These are phyloP conservation scores for Clavaria fumosa DNA, from an alignment of 768 basidiomycete species.

Conservation along the genomic window DNA sequence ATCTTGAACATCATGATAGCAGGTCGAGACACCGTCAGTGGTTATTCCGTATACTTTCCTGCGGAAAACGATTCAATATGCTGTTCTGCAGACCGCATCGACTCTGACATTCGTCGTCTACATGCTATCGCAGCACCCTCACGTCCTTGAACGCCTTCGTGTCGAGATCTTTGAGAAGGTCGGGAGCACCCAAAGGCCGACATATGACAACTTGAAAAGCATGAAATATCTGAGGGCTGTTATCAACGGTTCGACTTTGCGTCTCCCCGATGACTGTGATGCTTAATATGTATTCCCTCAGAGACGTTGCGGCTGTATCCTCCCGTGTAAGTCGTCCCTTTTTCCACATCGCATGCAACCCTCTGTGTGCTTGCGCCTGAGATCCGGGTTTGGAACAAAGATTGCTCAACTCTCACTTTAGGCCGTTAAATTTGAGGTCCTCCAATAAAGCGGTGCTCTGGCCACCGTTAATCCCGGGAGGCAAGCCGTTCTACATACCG, in stretches of 20 bases:
- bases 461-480: constrained; percentile 18
- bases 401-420: too few species aligned
- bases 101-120: constrained; percentile 39
- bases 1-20: constrained; percentile 41
- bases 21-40: constrained; percentile 36
- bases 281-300: constrained; percentile 11
- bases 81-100: constrained; percentile 25
- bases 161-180: constrained; percentile 33
- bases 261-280: constrained; percentile 2
- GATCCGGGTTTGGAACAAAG: too few species aligned
- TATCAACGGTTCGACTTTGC: constrained; percentile 29
- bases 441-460: constrained; percentile 15
- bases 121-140: constrained; percentile 37
- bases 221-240: constrained; percentile 46
- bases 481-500: constrained; percentile 26
- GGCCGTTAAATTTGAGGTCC: too few species aligned
- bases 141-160: constrained; percentile 29
- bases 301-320: constrained; percentile 41
- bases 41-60: background rate
- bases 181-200: constrained; percentile 29
- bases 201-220: constrained; percentile 37
- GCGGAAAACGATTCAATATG: background rate
- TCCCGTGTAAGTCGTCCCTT: constrained; percentile 24
- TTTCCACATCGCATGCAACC: background rate
- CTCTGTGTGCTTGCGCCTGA: background rate